Percentiles rank a stretch among this genome's conserved stretches.
Evolutionary conservation across 352 stramenopile genomes (phyloP).

Genomic region (Globisporangium rhizosaccharum): DNA sequence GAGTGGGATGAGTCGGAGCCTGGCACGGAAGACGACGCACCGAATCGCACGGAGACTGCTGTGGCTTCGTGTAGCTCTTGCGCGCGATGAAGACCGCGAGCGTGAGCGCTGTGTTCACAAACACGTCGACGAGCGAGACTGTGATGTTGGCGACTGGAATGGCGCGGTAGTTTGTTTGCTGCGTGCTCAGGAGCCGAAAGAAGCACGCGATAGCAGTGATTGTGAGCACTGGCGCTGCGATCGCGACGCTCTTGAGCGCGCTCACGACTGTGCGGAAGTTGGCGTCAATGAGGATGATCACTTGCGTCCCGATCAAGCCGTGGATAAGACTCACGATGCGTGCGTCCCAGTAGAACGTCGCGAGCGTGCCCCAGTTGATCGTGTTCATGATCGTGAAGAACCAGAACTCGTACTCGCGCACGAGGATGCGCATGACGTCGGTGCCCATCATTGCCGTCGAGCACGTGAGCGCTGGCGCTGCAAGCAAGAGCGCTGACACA

Average conservation of each 20-base stretch:
- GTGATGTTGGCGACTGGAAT: slow-evolving; percentile 20
- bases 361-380: slow-evolving; percentile 10
- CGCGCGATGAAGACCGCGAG: slow-evolving; percentile 31
- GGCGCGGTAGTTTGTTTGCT: slow-evolving; percentile 2
- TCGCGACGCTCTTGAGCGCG: slow-evolving; percentile 1
- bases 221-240: background rate
- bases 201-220: slow-evolving; percentile 3
- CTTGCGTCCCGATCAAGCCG: slow-evolving; percentile 8
- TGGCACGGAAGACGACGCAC: slow-evolving; percentile 28
- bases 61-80: slow-evolving; percentile 28
- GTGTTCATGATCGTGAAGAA: slow-evolving; percentile 17
- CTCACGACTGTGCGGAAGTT: slow-evolving; percentile 10
- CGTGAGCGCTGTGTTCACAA: slow-evolving; percentile 31
- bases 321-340: slow-evolving; percentile 5
- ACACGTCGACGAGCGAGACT: slow-evolving; percentile 29
- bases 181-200: slow-evolving; percentile 4
- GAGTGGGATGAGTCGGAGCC: slow-evolving; percentile 18
- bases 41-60: slow-evolving; percentile 23
- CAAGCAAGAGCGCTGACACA: background rate
- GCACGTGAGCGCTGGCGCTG: slow-evolving; percentile 5
- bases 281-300: slow-evolving; percentile 7
- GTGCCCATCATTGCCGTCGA: slow-evolving; percentile 10
- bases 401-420: slow-evolving; percentile 21
- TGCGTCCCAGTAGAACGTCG: slow-evolving; percentile 6
- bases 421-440: slow-evolving; percentile 11